Evolutionary conservation across 1,284 basidiomycete species (phyloP), one percentile per base, ranked within the genome.

Genomic region (Farysia itapuensis): DNA sequence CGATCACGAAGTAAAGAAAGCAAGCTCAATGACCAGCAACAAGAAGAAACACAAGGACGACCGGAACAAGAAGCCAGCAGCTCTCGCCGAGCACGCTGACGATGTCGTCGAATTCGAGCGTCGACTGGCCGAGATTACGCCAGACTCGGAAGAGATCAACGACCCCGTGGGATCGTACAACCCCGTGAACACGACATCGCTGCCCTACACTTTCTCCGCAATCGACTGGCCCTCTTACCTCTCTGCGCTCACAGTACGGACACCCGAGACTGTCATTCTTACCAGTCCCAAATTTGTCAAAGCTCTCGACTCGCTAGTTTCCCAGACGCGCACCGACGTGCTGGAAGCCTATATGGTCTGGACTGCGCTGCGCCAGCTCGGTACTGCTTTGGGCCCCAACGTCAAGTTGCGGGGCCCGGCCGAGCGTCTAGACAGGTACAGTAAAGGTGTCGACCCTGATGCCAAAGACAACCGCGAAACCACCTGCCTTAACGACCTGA

Each of bases 161-260:
- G 80, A 97, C 73, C 94, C 93, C 0, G 80, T 90, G 43, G 86
- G 82, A 35, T 88, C 89, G 0, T 97, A 98, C 80, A 96, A 98
- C 77, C 91, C 91, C 2, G 49, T 80, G 82, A 44, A 87, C 41
- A 81, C 94, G 39, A 84, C 85, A n/a, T 79, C 82, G 7, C 80
- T 85, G 4, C 79, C 65, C 19, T 39, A 63, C 35, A 60, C 70
- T 6, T 67, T 96, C 14, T 83, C 86, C 1, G 84, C 90, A 70
- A 83, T 97, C 64, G 81, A 89, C 69, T 90, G 95, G 79, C 80
- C 83, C 1, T 81, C 84, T 22, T 96, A 95, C 78, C 86, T 97
- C 54, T 84, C 90, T 1, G 81, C 87, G 0, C 90, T 92, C 70
- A 84, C 87, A 0, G 86, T 89, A 13, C 43, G 47, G 4, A 43